Base-by-base conservation (phyloP, 2,329 filamentous ascomycete genomes). In the Cladophialophora psammophila region DNA sequence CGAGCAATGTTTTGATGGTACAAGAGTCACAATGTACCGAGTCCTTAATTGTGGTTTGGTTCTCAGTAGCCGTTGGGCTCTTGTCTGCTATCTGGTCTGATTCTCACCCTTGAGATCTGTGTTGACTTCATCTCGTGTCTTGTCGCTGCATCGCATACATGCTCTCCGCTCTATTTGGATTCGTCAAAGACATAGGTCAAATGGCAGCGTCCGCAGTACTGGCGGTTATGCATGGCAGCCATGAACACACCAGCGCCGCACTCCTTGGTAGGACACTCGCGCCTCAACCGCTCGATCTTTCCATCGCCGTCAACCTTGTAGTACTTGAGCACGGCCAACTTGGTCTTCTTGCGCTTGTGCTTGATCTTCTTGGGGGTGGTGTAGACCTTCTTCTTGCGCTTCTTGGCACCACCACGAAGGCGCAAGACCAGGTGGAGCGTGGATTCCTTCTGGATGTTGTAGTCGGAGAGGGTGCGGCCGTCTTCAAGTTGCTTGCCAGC, bases 291-390 rank as follows among this genome's bases (percentile, higher is more conserved):
- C 91, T 99, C 95, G 79, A 99, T 98, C 91, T 98, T 98, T 85
- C 96, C 95, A 80, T 99, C 95, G 78, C 92, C 93, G 84, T 98
- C 95, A 78, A 99, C 95, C 92, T 99, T 99, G 92, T 99, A 99
- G 92, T 99, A 99, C 91, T 99, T 99, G 84, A 99, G 94, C 77
- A 99, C 94, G 80, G 95, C 95, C 84, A 99, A 87, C 91, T 99
- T 99, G 90, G 92, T 97, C 94, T 99, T 99, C 93, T 98, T 99
- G 88, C 93, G 91, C 94, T 99, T 99, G 91, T 99, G 95, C 95
- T 99, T 99, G 91, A 99, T 99, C 93, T 99, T 99, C 94, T 99
- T 99, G 84, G 95, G 95, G 80, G 95, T 99, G 83, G 93, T 98
- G 92, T 99, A 99, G 77, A 99, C 95, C 94, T 99, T 99, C 93